These are phyloP conservation scores for Melocanna baccifera DNA, from an alignment of 176 grass and related monocot genomes.

Conservation along the genomic window DNA sequence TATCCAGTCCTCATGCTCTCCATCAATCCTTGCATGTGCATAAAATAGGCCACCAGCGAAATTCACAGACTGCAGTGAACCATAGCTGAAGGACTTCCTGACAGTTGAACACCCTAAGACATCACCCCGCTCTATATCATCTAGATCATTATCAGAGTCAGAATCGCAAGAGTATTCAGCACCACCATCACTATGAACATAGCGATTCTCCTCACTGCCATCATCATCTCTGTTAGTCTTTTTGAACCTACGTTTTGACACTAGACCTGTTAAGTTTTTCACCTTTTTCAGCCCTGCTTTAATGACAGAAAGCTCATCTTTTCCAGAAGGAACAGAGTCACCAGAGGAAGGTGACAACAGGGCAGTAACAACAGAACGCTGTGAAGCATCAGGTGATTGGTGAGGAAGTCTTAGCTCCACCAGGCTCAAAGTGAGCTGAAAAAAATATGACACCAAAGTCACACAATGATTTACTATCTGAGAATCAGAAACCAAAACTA, in stretches of 20 bases:
- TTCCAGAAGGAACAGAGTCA: conserved; percentile 54
- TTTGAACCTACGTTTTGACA: conserved; percentile 61
- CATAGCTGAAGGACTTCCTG: conserved; percentile 94
- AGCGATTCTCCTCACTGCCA: conserved; percentile 64
- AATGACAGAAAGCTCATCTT: conserved; percentile 79
- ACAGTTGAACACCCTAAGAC: conserved; percentile 48
- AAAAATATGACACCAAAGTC: conserved; percentile 29
- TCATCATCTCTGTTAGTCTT: conserved; percentile 65
- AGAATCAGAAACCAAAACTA: conserved; percentile 33
- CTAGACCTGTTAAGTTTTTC: conserved; percentile 69
- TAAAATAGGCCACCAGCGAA: conserved; percentile 53
- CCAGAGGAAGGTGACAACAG: conserved; percentile 60
- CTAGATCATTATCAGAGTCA: conserved; percentile 77
- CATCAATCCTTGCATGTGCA: conserved; percentile 56
- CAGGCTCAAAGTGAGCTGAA: conserved; percentile 57
- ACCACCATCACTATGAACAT: conserved; percentile 64
- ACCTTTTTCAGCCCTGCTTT: conserved; percentile 84
- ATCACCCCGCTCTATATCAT: conserved; percentile 50
- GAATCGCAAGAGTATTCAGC: conserved; percentile 63
- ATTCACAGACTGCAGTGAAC: conserved; percentile 73
- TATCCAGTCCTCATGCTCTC: conserved; percentile 75
- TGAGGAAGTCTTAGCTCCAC: conserved; percentile 44
- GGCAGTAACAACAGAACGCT: conserved; percentile 27
- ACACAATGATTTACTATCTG: conserved; percentile 26
- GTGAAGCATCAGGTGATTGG: conserved; percentile 47